Base-by-base conservation (phyloP, 2,329 filamentous ascomycete genomes). In the Kalaharituber pfeilii region DNA sequence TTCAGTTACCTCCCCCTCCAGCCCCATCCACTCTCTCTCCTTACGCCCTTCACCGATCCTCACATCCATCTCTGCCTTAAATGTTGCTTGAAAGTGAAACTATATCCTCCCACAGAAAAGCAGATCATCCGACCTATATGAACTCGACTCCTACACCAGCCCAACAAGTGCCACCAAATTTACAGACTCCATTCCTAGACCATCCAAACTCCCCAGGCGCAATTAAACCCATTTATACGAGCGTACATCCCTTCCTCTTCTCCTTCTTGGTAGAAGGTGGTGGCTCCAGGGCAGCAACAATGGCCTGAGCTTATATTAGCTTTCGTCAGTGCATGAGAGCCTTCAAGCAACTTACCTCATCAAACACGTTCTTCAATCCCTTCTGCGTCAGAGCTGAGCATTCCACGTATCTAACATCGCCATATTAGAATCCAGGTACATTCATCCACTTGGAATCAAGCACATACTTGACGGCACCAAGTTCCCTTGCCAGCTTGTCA, bases 291-390 rank as follows among this genome's bases (percentile, higher is more conserved):
- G 89, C 89, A 60, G 89, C 89, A 61, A 96, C 89, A 65, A 96
- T 96, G 26, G 89, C 89, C 88, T 94, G 60, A 54, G 45, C 51
- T 50, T 62, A 29, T 44, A 58, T 55, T 51, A 51, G 42, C 20
- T 6, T 51, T 49, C 49, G n/a, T 20, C 9, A 7, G 22, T 20
- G 9, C 22, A 22, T 11, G 55, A 22, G 47, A 26, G 50, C 8
- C 27, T 62, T 18, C n/a, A 33, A 52, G 30, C 24, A 15, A 67
- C 77, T 64, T 77, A 94, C 88, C 84, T 96, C 91, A 66, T 98
- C 91, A 71, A 98, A 98, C 18, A 98, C 91, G 67, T 96, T 91
- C 76, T 98, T 98, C 62, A 98, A 73, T 73, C 95, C 95, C 73
- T 88, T 95, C 74, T 98, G 91, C 59, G 91, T 96, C 69, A 98